Percentiles rank a stretch among this genome's conserved stretches.
phyloP scores from a whole-genome alignment of 176 grass and related monocot species.

The Ensete glaucum region DNA sequence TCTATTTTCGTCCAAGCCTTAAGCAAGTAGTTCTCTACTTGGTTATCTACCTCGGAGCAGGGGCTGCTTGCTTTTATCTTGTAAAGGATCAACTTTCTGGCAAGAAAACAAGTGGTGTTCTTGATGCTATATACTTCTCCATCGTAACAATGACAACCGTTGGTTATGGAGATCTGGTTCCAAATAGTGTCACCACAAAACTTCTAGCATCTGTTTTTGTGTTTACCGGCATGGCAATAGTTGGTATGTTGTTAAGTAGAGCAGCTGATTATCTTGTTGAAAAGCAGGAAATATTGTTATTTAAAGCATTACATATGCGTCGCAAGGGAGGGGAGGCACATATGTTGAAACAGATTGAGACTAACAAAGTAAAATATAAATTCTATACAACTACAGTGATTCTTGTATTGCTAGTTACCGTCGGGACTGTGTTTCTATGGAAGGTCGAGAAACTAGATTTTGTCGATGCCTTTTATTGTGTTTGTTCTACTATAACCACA shows the following conservation, averaged over 20 bases:
- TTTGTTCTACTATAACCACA: conserved; percentile 81
- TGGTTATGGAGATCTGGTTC: conserved; percentile 80
- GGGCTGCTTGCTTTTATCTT: conserved; percentile 49
- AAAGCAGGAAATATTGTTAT: conserved; percentile 81
- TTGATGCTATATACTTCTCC: conserved; percentile 80
- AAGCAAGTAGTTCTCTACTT: conserved; percentile 38
- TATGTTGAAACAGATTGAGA: conserved; percentile 42
- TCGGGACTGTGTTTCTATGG: conserved; percentile 64
- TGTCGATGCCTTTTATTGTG: conserved; percentile 85
- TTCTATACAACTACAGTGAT: conserved; percentile 47
- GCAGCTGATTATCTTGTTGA: conserved; percentile 76
- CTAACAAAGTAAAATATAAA: conserved; percentile 60
- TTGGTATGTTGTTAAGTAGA: conserved; percentile 59
- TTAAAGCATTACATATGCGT: conserved; percentile 59
- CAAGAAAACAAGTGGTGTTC: conserved; percentile 45
- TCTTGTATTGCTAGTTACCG: conserved; percentile 29
- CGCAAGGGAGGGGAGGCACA: conserved; percentile 37
- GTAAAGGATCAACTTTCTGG: conserved; percentile 61
- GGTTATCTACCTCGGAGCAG: conserved; percentile 49
- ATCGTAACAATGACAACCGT: conserved; percentile 87
- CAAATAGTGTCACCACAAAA: conserved; percentile 48
- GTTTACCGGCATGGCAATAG: conserved; percentile 61
- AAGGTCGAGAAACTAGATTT: conserved; percentile 67
- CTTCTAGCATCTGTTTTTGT: conserved; percentile 69
- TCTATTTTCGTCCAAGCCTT: conserved; percentile 42